Evolutionary conservation across 345 rosid genomes (phyloP).

Genomic region (Hirschfeldia incana): DNA sequence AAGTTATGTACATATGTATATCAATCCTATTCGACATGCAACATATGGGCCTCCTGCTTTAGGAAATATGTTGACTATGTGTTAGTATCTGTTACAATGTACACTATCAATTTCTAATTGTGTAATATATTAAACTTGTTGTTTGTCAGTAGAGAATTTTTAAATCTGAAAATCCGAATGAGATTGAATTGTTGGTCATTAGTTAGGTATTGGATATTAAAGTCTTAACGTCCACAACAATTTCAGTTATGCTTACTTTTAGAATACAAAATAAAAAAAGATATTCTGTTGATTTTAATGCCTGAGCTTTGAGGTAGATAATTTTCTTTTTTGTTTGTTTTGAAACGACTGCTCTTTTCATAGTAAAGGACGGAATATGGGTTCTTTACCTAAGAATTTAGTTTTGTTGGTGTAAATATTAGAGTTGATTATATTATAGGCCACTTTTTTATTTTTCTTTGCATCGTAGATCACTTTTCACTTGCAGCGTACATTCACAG

Average conservation of each 20-base stretch:
- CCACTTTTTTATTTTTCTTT: too few relatives aligned
- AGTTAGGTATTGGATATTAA: constrained; percentile 17
- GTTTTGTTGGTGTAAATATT: too few relatives aligned
- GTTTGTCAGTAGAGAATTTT: constrained; percentile 7
- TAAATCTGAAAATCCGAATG: constrained; percentile 16
- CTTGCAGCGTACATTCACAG: too few relatives aligned
- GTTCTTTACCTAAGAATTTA: not conserved
- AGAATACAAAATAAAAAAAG: too few relatives aligned
- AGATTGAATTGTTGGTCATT: not conserved
- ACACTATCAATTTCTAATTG: constrained; percentile 11
- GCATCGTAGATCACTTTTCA: too few relatives aligned
- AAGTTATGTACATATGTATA: constrained; percentile 11
- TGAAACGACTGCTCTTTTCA: constrained; percentile 14
- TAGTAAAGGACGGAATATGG: constrained; percentile 11
- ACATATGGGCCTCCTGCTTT: constrained; percentile 8
- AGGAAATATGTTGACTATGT: constrained; percentile 21
- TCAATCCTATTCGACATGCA: constrained; percentile 9
- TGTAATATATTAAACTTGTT: constrained; percentile 3
- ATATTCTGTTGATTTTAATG: constrained; percentile 8
- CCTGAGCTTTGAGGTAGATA: constrained; percentile 20
- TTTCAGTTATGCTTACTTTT: not conserved
- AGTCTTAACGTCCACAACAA: constrained; percentile 29
- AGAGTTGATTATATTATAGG: too few relatives aligned
- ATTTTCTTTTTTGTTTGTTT: constrained; percentile 5
- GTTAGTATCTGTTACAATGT: constrained; percentile 4